Evolutionary conservation across 192 early-diverging fungal genomes (phyloP).

Genomic region (Umbelopsis vinacea): DNA sequence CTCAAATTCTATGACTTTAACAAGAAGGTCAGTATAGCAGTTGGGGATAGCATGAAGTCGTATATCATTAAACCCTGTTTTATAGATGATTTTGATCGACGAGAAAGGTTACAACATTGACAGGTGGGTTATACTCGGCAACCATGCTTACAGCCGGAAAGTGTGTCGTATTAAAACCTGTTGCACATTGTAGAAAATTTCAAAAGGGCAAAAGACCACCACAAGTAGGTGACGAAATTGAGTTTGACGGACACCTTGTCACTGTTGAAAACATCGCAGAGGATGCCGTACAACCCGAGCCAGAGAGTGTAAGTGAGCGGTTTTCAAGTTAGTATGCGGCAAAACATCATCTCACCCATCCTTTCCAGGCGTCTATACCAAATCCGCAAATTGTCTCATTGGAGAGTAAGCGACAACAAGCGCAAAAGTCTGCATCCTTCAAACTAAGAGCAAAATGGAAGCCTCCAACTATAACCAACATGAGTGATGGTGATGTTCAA

Average conservation of each 20-base stretch:
- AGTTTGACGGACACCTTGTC: slow-evolving; percentile 53
- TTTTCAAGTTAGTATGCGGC: neutral
- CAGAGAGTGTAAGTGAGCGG: neutral
- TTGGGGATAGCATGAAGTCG: neutral
- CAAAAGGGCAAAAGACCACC: slow-evolving; percentile 14
- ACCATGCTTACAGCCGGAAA: neutral
- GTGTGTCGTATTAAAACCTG: neutral
- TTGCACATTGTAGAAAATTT: slow-evolving; percentile 16
- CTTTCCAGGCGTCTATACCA: neutral
- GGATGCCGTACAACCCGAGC: neutral
- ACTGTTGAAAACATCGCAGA: slow-evolving; percentile 42
- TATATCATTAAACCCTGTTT: neutral
- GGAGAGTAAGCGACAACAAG: neutral
- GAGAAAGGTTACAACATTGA: slow-evolving; percentile 49
- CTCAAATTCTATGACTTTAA: slow-evolving; percentile 34
- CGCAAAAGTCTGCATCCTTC: neutral
- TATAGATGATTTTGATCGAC: slow-evolving; percentile 50
- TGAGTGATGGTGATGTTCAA: neutral
- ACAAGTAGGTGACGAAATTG: slow-evolving; percentile 50
- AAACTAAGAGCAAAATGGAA: slow-evolving; percentile 10
- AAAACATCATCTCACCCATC: neutral
- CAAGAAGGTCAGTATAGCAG: slow-evolving; percentile 22
- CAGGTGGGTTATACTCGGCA: slow-evolving; percentile 26
- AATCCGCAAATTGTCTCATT: neutral
- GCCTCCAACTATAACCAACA: neutral